Evolutionary conservation across 2,329 filamentous ascomycete genomes (phyloP).

Genomic region (Chaetomiaceae sp.): DNA sequence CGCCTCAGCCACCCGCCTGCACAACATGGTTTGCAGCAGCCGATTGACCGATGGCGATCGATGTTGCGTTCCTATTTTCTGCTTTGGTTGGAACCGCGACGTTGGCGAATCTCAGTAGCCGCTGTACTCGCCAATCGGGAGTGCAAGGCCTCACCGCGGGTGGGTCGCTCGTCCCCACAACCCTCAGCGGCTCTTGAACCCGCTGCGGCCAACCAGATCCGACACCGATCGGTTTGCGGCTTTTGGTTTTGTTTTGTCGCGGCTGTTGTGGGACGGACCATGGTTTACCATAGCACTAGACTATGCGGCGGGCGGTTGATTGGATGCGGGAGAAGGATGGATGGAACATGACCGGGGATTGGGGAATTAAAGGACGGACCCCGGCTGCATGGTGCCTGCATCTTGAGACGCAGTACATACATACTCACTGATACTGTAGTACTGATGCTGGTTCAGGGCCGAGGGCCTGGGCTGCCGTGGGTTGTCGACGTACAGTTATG

Average conservation of each 20-base stretch:
- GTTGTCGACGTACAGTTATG: not conserved
- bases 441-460: too few relatives aligned
- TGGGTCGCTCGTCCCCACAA: constrained; percentile 8
- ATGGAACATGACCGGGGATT: constrained; percentile 6
- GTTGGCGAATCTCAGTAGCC: constrained; percentile 12
- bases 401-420: too few relatives aligned
- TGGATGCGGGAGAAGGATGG: not conserved
- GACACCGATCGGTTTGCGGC: not conserved
- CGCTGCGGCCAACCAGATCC: constrained; percentile 2
- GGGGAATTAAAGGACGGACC: constrained; percentile 8
- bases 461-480: too few relatives aligned
- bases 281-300: too few relatives aligned
- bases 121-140: constrained; percentile 19
- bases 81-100: not conserved
- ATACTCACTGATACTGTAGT: too few relatives aligned
- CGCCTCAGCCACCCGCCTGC: constrained; percentile 6
- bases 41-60: constrained; percentile 10
- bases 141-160: not conserved
- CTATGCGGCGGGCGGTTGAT: too few relatives aligned
- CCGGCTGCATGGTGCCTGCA: not conserved
- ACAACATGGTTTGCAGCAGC: not conserved
- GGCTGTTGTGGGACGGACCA: not conserved
- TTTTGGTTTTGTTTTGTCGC: not conserved
- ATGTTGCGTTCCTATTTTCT: constrained; percentile 6
- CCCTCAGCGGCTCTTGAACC: constrained; percentile 1